Conservation (phyloP, 1,139 yeast genomes). For the Pichia sp. region DNA sequence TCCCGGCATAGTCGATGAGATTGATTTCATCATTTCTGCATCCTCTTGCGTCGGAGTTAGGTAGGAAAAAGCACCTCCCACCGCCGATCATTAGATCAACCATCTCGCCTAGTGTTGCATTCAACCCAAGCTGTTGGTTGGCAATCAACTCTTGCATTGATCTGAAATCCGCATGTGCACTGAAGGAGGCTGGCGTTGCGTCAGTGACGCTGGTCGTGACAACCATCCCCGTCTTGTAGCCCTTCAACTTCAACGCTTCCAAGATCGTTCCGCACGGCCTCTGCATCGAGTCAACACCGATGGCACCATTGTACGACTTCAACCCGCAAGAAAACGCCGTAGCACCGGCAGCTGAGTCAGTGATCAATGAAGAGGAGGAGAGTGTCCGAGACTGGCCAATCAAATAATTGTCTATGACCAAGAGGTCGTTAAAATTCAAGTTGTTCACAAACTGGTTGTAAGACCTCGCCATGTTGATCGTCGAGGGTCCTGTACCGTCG, state of each 20-base stretch:
- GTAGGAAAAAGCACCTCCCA: slow-evolving; percentile 74
- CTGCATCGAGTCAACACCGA: slow-evolving; percentile 61
- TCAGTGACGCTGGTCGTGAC: slow-evolving; percentile 81
- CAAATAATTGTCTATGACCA: slow-evolving; percentile 60
- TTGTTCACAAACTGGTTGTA: slow-evolving; percentile 57
- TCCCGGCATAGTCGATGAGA: slow-evolving; percentile 56
- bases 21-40: slow-evolving; percentile 65
- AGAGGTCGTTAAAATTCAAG: slow-evolving; percentile 47
- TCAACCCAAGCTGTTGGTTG: slow-evolving; percentile 69
- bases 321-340: slow-evolving; percentile 80
- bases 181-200: slow-evolving; percentile 89
- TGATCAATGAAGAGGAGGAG: slow-evolving; percentile 65
- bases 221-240: slow-evolving; percentile 77
- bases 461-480: slow-evolving; percentile 68
- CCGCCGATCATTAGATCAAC: slow-evolving; percentile 84
- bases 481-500: slow-evolving; percentile 91
- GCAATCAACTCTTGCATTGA: slow-evolving; percentile 81
- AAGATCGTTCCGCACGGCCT: slow-evolving; percentile 76
- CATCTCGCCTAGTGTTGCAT: slow-evolving; percentile 61
- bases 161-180: slow-evolving; percentile 70
- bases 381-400: slow-evolving; percentile 78
- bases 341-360: slow-evolving; percentile 95
- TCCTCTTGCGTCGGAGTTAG: slow-evolving; percentile 45
- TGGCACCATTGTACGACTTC: slow-evolving; percentile 81
- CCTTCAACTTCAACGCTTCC: slow-evolving; percentile 76